Evolutionary conservation across 176 grass and related monocot genomes (phyloP).

Genomic region (Lolium perenne): DNA sequence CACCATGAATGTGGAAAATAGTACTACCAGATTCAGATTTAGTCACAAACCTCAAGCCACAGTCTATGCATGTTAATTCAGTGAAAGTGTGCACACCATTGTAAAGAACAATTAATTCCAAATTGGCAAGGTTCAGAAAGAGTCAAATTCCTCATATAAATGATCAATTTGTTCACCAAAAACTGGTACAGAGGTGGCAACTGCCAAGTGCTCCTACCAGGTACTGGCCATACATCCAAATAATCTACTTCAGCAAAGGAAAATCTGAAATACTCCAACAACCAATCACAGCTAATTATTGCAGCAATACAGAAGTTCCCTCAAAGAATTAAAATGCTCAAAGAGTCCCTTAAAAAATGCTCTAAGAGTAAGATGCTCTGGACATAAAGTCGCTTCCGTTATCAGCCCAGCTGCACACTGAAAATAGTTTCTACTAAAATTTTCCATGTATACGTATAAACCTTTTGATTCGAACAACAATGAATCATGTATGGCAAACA

Average conservation of each 20-base stretch:
- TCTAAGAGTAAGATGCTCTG: too few species aligned
- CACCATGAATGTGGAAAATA: not conserved
- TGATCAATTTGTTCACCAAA: not conserved
- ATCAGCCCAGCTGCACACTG: not conserved
- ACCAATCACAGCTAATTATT: not conserved
- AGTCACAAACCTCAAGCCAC: not conserved
- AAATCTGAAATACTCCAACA: not conserved
- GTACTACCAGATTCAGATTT: not conserved
- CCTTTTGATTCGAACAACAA: not conserved
- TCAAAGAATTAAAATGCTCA: not conserved
- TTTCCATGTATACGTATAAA: not conserved
- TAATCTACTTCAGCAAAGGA: slow-evolving; percentile 4
- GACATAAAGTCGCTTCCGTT: not conserved
- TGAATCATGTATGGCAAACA: not conserved
- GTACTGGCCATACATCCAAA: slow-evolving; percentile 7
- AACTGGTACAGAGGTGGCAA: not conserved
- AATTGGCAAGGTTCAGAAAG: not conserved
- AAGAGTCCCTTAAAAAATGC: too few species aligned
- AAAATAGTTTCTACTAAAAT: not conserved
- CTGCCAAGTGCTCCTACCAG: not conserved
- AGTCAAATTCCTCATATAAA: not conserved
- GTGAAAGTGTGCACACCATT: not conserved
- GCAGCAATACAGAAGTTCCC: not conserved
- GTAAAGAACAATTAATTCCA: not conserved
- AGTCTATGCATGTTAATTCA: not conserved